These are phyloP conservation scores for Acacia acuminata DNA, from an alignment of 306 rosid genomes.

Conservation along the genomic window DNA sequence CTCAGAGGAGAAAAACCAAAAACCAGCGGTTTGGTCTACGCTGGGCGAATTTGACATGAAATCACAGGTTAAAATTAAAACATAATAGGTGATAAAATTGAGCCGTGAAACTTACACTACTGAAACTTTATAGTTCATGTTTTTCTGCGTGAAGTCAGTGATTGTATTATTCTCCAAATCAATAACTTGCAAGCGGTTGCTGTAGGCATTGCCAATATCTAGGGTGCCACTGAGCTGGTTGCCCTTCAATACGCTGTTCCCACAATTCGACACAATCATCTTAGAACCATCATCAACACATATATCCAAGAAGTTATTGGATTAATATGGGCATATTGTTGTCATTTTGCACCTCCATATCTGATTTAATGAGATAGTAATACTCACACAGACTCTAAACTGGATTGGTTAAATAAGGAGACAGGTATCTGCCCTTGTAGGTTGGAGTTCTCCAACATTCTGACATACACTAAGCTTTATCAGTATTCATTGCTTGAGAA, in stretches of 20 bases:
- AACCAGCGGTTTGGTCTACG: constrained; percentile 6
- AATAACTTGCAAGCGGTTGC: constrained; percentile 36
- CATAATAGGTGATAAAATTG: not conserved
- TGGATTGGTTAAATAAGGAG: constrained; percentile 37
- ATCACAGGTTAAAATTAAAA: not conserved
- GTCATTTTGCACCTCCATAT: not conserved
- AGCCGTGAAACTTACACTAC: constrained; percentile 36
- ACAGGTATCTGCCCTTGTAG: constrained; percentile 41
- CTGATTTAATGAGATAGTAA: not conserved
- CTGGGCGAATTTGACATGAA: constrained; percentile 3
- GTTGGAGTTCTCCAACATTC: constrained; percentile 37
- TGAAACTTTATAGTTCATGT: not conserved
- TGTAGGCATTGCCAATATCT: constrained; percentile 34
- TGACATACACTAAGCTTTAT: constrained; percentile 19
- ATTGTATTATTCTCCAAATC: constrained; percentile 35
- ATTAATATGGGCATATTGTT: not conserved
- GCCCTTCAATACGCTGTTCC: constrained; percentile 34
- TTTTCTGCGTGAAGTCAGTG: constrained; percentile 10
- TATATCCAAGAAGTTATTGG: not conserved
- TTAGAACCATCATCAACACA: constrained; percentile 24
- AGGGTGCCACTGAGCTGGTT: constrained; percentile 42
- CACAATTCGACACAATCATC: constrained; percentile 30
- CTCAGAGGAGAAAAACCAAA: constrained; percentile 25
- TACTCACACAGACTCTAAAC: constrained; percentile 48
- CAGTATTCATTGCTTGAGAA: not conserved